Conservation (phyloP, 768 basidiomycete species). For the Cubamyces lactineus region DNA sequence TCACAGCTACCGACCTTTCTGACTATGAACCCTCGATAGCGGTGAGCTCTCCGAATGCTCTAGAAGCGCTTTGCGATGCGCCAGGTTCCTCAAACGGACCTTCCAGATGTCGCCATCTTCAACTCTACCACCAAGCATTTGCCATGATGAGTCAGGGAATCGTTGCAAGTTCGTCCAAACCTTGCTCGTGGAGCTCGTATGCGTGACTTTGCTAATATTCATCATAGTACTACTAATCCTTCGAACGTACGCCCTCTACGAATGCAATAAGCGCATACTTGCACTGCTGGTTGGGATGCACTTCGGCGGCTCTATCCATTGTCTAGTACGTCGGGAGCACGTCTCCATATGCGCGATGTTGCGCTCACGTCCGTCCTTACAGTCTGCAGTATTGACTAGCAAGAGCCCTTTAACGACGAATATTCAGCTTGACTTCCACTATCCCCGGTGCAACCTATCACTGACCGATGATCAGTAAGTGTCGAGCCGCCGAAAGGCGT, state of each 20-base stretch:
- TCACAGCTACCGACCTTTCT: neutral
- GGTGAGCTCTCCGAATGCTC: neutral
- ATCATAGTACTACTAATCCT: constrained; percentile 27
- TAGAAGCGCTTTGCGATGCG: neutral
- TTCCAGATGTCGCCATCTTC: constrained; percentile 14
- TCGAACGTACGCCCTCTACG: constrained; percentile 32
- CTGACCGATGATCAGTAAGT: constrained; percentile 19
- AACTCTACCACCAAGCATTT: constrained; percentile 14
- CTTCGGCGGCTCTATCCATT: constrained; percentile 13
- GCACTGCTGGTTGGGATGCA: constrained; percentile 8
- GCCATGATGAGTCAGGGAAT: constrained; percentile 8
- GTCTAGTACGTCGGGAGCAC: neutral
- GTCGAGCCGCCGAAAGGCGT: neutral
- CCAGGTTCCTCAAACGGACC: neutral
- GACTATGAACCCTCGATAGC: neutral
- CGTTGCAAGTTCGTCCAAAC: constrained; percentile 13
- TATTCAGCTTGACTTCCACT: neutral
- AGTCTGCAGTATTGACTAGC: constrained; percentile 13
- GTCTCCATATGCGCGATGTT: neutral
- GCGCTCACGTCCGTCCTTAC: neutral
- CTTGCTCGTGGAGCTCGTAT: neutral
- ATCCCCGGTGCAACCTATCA: constrained; percentile 1
- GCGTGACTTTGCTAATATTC: neutral
- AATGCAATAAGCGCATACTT: constrained; percentile 26
- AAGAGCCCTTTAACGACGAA: constrained; percentile 10